These are phyloP conservation scores for Oleoguttula mirabilis DNA, from an alignment of 495 filamentous ascomycete genomes.

Conservation along the genomic window DNA sequence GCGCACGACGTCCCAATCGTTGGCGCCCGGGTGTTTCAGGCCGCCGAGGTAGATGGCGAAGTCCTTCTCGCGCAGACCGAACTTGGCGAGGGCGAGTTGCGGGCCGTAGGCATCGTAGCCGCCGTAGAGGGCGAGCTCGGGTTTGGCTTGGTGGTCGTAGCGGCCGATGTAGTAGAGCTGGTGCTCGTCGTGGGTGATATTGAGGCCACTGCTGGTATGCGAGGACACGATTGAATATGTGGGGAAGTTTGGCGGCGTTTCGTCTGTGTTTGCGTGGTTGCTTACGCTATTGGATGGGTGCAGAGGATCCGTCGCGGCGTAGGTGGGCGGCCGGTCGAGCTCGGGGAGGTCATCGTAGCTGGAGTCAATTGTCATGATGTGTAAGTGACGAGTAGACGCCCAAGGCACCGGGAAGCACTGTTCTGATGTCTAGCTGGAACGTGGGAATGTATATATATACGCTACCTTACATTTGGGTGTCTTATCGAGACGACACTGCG, in stretches of 20 bases:
- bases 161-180: conserved; percentile 1
- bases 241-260: neutral
- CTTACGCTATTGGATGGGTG: neutral
- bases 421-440: no score
- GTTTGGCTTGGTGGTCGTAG: neutral
- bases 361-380: no score
- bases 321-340: neutral
- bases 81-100: neutral
- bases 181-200: neutral
- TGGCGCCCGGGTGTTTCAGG: neutral
- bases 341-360: neutral
- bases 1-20: conserved; percentile 2
- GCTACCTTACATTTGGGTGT: no score
- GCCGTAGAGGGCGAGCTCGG: neutral
- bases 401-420: no score
- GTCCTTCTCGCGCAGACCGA: neutral
- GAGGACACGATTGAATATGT: neutral
- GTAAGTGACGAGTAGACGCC: no score
- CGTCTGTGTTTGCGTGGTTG: neutral
- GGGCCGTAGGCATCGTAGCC: neutral
- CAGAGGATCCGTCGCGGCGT: neutral
- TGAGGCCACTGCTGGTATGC: neutral
- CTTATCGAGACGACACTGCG: no score
- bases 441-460: no score
- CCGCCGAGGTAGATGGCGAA: neutral